Evolutionary conservation across 768 basidiomycete species (phyloP), one percentile per base, ranked within the genome.

Genomic region (Clitopilus passeckerianus): DNA sequence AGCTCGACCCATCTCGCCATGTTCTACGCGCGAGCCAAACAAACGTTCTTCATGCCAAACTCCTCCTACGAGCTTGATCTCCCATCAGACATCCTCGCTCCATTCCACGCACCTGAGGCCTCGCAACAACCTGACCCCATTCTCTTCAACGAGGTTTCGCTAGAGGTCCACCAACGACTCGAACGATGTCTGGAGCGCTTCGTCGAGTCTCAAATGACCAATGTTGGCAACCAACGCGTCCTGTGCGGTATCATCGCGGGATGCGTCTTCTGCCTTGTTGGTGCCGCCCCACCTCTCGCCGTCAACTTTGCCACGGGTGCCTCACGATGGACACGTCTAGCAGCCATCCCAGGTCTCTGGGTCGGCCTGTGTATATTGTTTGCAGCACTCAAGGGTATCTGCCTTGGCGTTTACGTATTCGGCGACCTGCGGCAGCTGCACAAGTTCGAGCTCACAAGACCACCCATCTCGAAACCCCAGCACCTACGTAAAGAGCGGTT

Each of bases 381-480:
- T 4, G 78, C 85, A 3, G 86, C 87, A 54, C 63, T 90, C 34
- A 80, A 90, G 61, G 90, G 90, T 4, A 84, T 91, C 10, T 92
- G 90, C 67, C 68, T 91, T 58, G 89, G 89, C 67, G 82, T 92
- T 5, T 92, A 91, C 67, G 67, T 91, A 30, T 90, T 91, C 65
- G 90, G 90, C 7, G 90, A 92, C 70, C 75, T 91, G 18, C 77
- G 90, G 7, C 90, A 92, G 66, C 77, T 92, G 18, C 84, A 87
- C 64, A 86, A 84, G 63, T 91, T 91, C 65, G 90, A 91, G 68
- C 83, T 92, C n/a, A 70, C 83, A 3, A 78, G 89, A 20, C 90
- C 89, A 9, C 72, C 82, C 14, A 86, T 88, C 62, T 86, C 86
- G 0, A 77, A 77, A 56, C 77, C 80, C 23, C 69, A 73, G 56